Conservation (phyloP, 495 filamentous ascomycete species). For the Daldinia vernicosa region DNA sequence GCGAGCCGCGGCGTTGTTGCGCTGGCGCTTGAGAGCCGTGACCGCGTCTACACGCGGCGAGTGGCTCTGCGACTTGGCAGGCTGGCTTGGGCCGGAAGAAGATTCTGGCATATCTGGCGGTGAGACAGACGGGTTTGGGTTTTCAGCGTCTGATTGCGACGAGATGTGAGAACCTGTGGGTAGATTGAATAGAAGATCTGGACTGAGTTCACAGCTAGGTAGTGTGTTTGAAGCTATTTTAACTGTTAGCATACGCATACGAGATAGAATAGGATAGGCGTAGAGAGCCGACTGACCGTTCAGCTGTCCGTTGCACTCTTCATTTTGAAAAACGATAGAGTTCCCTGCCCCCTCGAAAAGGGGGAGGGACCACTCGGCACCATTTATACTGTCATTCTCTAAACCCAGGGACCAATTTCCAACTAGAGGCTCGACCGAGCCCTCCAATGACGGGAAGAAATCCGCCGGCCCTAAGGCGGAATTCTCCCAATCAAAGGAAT, state of each 20-base stretch:
- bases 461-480: constrained; percentile 45
- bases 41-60: constrained; percentile 40
- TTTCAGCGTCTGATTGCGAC: constrained; percentile 23
- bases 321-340: constrained; percentile 35
- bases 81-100: constrained; percentile 26
- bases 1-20: constrained; percentile 75
- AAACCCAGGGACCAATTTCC: constrained; percentile 43
- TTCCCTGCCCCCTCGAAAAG: constrained; percentile 37
- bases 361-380: constrained; percentile 43
- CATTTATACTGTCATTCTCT: constrained; percentile 25
- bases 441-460: constrained; percentile 45
- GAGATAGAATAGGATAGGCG: neutral
- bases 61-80: constrained; percentile 24
- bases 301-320: constrained; percentile 35
- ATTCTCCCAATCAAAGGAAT: constrained; percentile 43
- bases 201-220: constrained; percentile 27
- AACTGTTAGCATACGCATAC: neutral
- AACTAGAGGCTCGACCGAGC: constrained; percentile 26
- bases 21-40: constrained; percentile 62
- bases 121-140: constrained; percentile 25
- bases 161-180: constrained; percentile 16
- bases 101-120: constrained; percentile 31
- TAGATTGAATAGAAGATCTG: constrained; percentile 36
- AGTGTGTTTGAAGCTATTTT: constrained; percentile 27
- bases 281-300: constrained; percentile 36